These are phyloP conservation scores for Colletotrichum eleusines DNA, from an alignment of 2,329 filamentous ascomycete genomes.

Conservation along the genomic window DNA sequence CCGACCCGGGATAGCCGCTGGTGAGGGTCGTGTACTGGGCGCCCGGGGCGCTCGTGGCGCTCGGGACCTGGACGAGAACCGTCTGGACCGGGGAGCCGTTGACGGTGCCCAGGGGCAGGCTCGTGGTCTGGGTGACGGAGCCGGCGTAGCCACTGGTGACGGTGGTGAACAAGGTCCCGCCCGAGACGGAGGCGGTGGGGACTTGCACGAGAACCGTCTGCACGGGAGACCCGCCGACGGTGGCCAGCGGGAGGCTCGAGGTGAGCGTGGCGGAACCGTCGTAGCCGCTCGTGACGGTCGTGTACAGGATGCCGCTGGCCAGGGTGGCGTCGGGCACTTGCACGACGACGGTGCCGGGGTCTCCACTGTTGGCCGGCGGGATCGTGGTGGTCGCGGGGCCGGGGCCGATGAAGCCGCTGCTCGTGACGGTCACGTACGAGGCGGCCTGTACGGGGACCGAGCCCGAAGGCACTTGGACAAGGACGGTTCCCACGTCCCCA, in stretches of 20 bases:
- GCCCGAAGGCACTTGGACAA: conserved; percentile 17
- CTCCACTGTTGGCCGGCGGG: conserved; percentile 28
- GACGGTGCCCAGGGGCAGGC: not conserved
- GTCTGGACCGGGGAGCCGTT: not conserved
- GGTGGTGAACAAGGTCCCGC: not conserved
- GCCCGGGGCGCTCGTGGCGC: not conserved
- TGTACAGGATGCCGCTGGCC: conserved; percentile 8
- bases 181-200: not conserved
- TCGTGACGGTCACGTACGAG: conserved; percentile 5
- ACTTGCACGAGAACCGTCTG: conserved; percentile 15
- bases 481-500: conserved; percentile 3
- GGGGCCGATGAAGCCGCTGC: not conserved
- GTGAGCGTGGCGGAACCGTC: conserved; percentile 7
- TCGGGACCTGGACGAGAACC: conserved; percentile 1
- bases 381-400: conserved; percentile 14
- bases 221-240: not conserved
- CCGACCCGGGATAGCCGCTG: conserved; percentile 13
- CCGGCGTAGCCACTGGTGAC: conserved; percentile 9
- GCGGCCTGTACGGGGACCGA: not conserved
- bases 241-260: not conserved
- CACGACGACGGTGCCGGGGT: conserved; percentile 27
- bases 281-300: conserved; percentile 31
- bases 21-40: conserved; percentile 6
- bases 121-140: conserved; percentile 5
- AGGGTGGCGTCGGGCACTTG: conserved; percentile 14